Conservation (phyloP, 139 green algal genomes). For the Yamagishiella unicocca region DNA sequence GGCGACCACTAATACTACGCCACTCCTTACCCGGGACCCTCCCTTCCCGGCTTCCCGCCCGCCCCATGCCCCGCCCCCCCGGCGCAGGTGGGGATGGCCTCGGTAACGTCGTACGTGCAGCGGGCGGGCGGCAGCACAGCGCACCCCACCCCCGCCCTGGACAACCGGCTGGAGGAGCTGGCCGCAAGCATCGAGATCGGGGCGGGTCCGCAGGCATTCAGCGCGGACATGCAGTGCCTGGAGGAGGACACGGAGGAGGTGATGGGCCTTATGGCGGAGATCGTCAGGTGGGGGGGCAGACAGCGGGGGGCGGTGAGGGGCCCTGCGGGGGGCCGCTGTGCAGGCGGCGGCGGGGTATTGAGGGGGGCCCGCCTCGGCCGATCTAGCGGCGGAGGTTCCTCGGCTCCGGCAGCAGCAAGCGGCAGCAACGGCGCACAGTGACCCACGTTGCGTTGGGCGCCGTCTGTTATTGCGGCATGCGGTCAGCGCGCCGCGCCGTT, state of each 20-base stretch:
- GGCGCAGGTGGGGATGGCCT: constrained; percentile 64
- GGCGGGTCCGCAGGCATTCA: constrained; percentile 46
- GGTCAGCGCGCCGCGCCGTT: too few species aligned
- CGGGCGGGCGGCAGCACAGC: constrained; percentile 68
- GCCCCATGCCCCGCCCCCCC: background rate
- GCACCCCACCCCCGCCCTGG: constrained; percentile 65
- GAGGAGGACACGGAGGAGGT: constrained; percentile 69
- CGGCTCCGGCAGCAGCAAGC: too few species aligned
- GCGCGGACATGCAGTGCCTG: constrained; percentile 72
- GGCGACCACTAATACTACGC: too few species aligned
- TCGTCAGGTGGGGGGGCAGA: constrained; percentile 56
- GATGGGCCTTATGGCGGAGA: constrained; percentile 72
- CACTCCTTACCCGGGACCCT: too few species aligned
- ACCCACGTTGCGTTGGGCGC: too few species aligned
- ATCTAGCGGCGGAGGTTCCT: too few species aligned
- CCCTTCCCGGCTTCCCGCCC: too few species aligned
- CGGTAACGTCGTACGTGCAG: constrained; percentile 68
- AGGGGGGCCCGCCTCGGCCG: too few species aligned
- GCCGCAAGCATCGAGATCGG: constrained; percentile 76
- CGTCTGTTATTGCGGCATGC: too few species aligned
- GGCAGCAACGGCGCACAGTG: too few species aligned
- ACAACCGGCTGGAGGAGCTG: constrained; percentile 73
- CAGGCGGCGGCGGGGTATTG: too few species aligned
- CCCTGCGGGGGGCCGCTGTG: too few species aligned
- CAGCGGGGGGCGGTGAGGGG: background rate